These are phyloP conservation scores for Cubamyces lactineus DNA, from an alignment of 768 basidiomycete species.

Conservation along the genomic window DNA sequence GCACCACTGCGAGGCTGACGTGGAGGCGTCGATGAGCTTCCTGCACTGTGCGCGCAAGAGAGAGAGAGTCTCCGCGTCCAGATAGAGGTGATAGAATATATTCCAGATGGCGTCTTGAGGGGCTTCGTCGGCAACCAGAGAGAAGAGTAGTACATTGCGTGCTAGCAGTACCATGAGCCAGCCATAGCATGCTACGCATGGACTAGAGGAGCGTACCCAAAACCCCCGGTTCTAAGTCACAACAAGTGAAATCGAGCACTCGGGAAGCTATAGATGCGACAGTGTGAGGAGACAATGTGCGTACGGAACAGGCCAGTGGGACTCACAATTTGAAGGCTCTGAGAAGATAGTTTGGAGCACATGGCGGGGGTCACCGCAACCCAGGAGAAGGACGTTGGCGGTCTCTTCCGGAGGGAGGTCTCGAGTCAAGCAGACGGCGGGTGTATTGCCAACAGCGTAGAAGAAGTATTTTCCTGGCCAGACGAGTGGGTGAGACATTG, in stretches of 20 bases:
- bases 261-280: not conserved
- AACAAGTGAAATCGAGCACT: constrained; percentile 24
- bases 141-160: constrained; percentile 24
- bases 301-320: not conserved
- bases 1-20: constrained; percentile 8
- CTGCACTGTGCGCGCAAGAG: constrained; percentile 13
- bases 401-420: constrained; percentile 49
- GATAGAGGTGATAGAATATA: constrained; percentile 24
- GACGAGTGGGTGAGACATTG: constrained; percentile 49
- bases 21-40: constrained; percentile 12
- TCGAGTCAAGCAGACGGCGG: constrained; percentile 52
- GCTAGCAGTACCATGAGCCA: constrained; percentile 4
- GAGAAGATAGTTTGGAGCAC: constrained; percentile 24
- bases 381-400: constrained; percentile 46
- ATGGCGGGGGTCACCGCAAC: constrained; percentile 26
- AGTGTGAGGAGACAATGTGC: not conserved
- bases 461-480: constrained; percentile 52
- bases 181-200: too few species aligned
- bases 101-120: constrained; percentile 15
- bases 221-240: constrained; percentile 25
- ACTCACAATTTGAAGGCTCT: not conserved
- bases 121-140: constrained; percentile 7
- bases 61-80: constrained; percentile 10
- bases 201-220: constrained; percentile 14
- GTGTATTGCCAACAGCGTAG: constrained; percentile 64